Percentiles rank a stretch among this genome's conserved stretches.
Evolutionary conservation across 805 yeast species (phyloP).

Genomic region (Candida wancherniae): DNA sequence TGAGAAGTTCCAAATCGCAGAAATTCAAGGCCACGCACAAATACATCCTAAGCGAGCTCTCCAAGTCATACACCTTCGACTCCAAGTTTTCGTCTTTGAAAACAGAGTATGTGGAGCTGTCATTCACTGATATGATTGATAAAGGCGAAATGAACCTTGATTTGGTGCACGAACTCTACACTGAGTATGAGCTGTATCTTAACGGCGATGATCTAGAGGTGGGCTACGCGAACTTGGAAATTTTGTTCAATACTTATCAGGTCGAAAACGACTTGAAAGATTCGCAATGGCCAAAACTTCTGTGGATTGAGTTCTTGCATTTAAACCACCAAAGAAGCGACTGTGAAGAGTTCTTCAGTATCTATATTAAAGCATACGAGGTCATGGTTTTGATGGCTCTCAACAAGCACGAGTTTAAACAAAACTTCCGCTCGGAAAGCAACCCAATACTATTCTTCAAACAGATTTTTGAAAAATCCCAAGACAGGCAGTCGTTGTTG

Average conservation of each 20-base stretch:
- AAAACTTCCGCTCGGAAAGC: background rate
- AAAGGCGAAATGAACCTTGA: conserved; percentile 5
- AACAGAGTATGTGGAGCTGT: conserved; percentile 32
- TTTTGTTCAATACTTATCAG: conserved; percentile 24
- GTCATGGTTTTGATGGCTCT: conserved; percentile 16
- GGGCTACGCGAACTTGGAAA: conserved; percentile 20
- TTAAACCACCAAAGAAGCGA: conserved; percentile 24
- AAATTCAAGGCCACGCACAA: conserved; percentile 25
- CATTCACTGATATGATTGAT: conserved; percentile 18
- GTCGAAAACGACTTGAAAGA: conserved; percentile 27
- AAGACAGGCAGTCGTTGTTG: conserved; percentile 1
- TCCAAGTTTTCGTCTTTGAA: conserved; percentile 25
- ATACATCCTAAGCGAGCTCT: conserved; percentile 27
- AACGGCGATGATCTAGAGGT: conserved; percentile 8
- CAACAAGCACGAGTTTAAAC: background rate
- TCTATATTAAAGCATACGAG: conserved; percentile 34
- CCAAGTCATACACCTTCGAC: conserved; percentile 18
- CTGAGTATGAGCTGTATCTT: conserved; percentile 22
- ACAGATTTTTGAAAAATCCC: conserved; percentile 1
- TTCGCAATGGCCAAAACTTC: conserved; percentile 32
- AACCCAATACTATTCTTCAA: conserved; percentile 2
- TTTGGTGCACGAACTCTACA: conserved; percentile 21
- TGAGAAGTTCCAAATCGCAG: conserved; percentile 25
- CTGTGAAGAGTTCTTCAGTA: conserved; percentile 21
- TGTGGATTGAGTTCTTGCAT: conserved; percentile 35